Evolutionary conservation across 805 yeast genomes (phyloP), one percentile per base, ranked within the genome.

Genomic region (Zygoascus tannicola): DNA sequence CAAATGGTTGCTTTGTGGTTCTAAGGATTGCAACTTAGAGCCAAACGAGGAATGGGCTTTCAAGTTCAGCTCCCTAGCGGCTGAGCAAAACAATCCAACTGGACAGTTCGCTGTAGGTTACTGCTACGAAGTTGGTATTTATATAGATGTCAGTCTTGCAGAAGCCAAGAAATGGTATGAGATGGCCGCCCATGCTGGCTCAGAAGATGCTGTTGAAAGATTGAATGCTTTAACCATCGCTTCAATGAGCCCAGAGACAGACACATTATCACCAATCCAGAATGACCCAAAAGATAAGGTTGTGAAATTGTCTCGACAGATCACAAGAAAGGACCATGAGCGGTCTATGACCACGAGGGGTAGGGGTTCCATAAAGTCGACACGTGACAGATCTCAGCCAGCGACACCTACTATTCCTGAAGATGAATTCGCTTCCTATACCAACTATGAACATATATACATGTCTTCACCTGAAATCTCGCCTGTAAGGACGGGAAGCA

Each of bases 1-100:
- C 34, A 65, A 66, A 39, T 82, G 90, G 88, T 76, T 79, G 52
- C 68, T 82, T 10, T 78, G 86, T 0, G 94, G 94, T 2, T 77
- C 76, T 2, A 67, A 69, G 12, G 75, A 70, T 2, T 16, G 23
- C 10, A 64, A 75, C 1, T 58, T 82, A 35, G 63, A 64, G 35
- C 70, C 73, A 5, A 78, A 78, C 58, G 81, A 75, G 50, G 69
- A 67, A 37, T 81, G 80, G 64, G 85, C 87, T 1, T 79, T 74
- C 50, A 58, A 73, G 15, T 82, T 85, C 79, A 82, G 85, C 3
- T 55, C 67, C 5, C 71, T 72, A 45, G 80, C 82, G n/a, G 74
- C 84, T 0, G 76, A 75, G 44, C 71, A 70, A 21, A 80, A 80
- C 20, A 66, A 76, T 43, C 66, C 74, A 1, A 74, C 78, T 48